Base-by-base conservation (phyloP, 495 filamentous ascomycete species). In the Aspergillus conjunctus region DNA sequence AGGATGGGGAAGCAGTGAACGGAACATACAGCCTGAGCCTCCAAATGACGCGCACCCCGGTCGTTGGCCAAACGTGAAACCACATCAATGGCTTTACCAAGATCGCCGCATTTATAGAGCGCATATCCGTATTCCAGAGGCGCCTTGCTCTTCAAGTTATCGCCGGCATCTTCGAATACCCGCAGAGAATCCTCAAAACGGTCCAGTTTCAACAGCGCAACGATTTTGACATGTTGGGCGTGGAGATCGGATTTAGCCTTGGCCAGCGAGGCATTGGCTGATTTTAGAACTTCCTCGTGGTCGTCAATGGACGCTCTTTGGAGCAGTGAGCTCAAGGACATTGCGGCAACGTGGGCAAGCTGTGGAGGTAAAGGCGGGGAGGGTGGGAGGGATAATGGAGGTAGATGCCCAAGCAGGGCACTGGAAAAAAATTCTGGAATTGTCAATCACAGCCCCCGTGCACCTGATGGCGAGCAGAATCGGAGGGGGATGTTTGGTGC, bases 181-280 rank as follows among this genome's bases (percentile, higher is more conserved):
- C 85, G 86, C 51, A 96, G 79, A 21, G 92, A 89, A 76, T 98
- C 94, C 18, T 94, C 88, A 72, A 88, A 97, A 59, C 93, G 91
- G 71, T 99, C 95, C 52, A 98, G 87, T 70, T 95, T 96, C 53
- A 98, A 75, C 37, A 99, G 82, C 11, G 94, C 92, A 39, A 98
- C 89, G 10, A 87, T 81, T 62, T 91, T 91, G 37, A 88, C 87
- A 71, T 89, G 88, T 46, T 90, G 90, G 7, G 90, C 88, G 22
- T 87, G 80, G 30, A 81, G 50, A 61, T 93, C 86, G 45, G 70
- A 75, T 67, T 85, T 87, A 3, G 82, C 83, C 26, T 83, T 81
- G 69, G 83, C 85, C 37, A 94, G 79, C 4, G 81, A 77, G 37
- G 81, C 81, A 73, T 94, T 90, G 68, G 88, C 86, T 49, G 90